A percentile compares a stretch with the other conserved stretches of the same genome.
Conservation (phyloP, 208 protist species). For the Ichthyophonus hoferi region DNA sequence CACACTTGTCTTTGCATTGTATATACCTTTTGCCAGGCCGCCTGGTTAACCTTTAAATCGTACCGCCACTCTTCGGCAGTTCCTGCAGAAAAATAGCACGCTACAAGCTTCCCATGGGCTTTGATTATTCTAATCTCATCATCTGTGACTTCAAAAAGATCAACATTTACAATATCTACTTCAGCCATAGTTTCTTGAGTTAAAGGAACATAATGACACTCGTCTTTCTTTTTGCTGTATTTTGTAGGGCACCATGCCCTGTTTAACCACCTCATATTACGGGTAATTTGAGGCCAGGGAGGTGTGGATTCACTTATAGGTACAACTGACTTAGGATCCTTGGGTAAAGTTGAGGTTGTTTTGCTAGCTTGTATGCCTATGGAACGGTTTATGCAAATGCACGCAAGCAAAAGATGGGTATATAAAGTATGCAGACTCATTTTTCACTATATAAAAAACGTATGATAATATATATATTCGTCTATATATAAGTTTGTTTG, state of each 20-base stretch:
- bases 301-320: too few relatives aligned
- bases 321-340: too few relatives aligned
- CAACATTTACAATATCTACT: not conserved
- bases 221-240: not conserved
- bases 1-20: too few relatives aligned
- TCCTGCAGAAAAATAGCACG: conserved; percentile 21
- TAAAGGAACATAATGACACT: not conserved
- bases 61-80: not conserved
- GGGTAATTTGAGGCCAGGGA: not conserved
- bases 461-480: too few relatives aligned
- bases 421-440: too few relatives aligned
- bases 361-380: too few relatives aligned
- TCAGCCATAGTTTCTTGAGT: not conserved
- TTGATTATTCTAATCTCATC: not conserved
- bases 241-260: not conserved
- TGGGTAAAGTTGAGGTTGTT: too few relatives aligned
- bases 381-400: too few relatives aligned
- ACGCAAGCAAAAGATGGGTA: too few relatives aligned
- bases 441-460: too few relatives aligned
- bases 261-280: not conserved
- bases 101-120: not conserved
- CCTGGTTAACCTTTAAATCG: not conserved
- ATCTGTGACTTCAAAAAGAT: not conserved
- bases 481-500: too few relatives aligned
- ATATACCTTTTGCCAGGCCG: not conserved